phyloP scores from a whole-genome alignment of 192 early-diverging fungal species.

The Linderina pennispora region DNA sequence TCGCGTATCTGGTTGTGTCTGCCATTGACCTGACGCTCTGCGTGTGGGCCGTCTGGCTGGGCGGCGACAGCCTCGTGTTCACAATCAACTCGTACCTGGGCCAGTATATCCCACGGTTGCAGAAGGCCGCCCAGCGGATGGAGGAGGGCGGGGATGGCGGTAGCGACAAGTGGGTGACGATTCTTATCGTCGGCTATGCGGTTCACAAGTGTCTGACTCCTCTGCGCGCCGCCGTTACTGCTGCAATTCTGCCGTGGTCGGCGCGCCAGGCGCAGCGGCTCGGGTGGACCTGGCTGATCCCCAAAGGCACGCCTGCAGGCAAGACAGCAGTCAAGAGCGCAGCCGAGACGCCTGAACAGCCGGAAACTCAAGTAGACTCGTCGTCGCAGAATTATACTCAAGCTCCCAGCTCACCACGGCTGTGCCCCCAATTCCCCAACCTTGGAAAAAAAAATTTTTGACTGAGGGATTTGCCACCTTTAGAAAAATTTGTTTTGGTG shows the following conservation, averaged over 20 bases:
- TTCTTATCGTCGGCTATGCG: slow-evolving; percentile 44
- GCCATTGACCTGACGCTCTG: slow-evolving; percentile 41
- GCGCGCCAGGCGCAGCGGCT: slow-evolving; percentile 41
- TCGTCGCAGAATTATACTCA: no score
- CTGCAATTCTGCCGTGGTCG: slow-evolving; percentile 43
- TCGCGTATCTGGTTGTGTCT: slow-evolving; percentile 41
- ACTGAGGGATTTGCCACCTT: no score
- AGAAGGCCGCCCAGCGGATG: slow-evolving; percentile 43
- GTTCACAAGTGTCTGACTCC: slow-evolving; percentile 48
- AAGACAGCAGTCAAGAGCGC: slow-evolving; percentile 28
- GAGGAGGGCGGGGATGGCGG: slow-evolving; percentile 37
- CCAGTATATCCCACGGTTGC: slow-evolving; percentile 44
- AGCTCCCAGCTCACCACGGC: no score
- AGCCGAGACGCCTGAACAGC: slow-evolving; percentile 28
- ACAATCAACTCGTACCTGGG: slow-evolving; percentile 45
- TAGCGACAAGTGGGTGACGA: slow-evolving; percentile 44
- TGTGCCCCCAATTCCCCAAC: no score
- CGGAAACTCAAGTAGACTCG: slow-evolving; percentile 37
- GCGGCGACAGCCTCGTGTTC: slow-evolving; percentile 42
- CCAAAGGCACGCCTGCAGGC: slow-evolving; percentile 38
- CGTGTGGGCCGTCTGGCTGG: slow-evolving; percentile 46
- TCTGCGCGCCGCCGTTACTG: slow-evolving; percentile 34
- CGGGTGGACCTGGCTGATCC: slow-evolving; percentile 44
- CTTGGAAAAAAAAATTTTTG: no score
- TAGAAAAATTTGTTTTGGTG: no score